Conservation (phyloP, 2,329 filamentous ascomycete genomes). For the Fusarium cyanostomum region DNA sequence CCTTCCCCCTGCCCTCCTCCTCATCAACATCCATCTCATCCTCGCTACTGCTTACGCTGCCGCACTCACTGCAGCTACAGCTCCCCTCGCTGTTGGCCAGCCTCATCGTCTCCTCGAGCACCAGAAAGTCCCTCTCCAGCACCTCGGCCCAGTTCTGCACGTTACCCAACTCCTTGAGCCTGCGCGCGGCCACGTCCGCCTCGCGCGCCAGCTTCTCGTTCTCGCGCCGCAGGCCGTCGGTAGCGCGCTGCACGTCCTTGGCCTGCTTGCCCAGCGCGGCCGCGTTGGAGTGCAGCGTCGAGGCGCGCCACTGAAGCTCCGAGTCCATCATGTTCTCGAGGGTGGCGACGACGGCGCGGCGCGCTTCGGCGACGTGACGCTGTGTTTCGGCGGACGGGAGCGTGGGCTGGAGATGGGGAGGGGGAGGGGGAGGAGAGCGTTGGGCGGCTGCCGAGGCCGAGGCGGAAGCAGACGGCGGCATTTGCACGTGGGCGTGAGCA, state of each 20-base stretch:
- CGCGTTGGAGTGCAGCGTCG: conserved; percentile 75
- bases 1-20: conserved; percentile 15
- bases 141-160: conserved; percentile 91
- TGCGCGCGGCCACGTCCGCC: conserved; percentile 68
- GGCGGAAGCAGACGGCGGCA: background rate
- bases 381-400: conserved; percentile 55
- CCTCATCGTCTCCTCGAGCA: conserved; percentile 71
- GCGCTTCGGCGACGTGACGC: conserved; percentile 64
- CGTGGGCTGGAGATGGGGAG: conserved; percentile 46
- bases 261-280: conserved; percentile 73
- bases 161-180: conserved; percentile 81
- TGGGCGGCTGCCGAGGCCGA: conserved; percentile 11
- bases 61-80: conserved; percentile 54
- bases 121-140: conserved; percentile 73
- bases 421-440: conserved; percentile 21
- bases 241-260: conserved; percentile 68
- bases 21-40: conserved; percentile 29
- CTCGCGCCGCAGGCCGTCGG: conserved; percentile 68
- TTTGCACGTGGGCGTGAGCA: conserved; percentile 31
- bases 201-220: conserved; percentile 72
- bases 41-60: conserved; percentile 35
- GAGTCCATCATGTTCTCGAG: conserved; percentile 76
- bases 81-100: conserved; percentile 56
- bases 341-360: conserved; percentile 67
- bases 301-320: conserved; percentile 73